Evolutionary conservation across 2,329 filamentous ascomycete genomes (phyloP), one percentile per base, ranked within the genome.

Genomic region (Paecilomyces dactylethromorphus): DNA sequence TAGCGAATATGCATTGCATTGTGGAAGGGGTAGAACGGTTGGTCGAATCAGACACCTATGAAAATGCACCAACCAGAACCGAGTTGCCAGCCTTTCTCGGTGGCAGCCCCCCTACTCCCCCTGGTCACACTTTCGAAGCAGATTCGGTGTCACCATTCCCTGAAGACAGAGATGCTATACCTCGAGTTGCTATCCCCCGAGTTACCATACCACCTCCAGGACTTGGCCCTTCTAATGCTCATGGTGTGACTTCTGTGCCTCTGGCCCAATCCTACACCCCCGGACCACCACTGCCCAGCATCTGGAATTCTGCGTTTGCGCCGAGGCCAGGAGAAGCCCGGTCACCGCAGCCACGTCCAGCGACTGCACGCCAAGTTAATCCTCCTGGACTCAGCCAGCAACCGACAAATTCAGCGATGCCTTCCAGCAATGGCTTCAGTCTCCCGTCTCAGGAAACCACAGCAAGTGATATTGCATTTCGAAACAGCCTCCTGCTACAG

Each of bases 281-380:
- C 6, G 60, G 69, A 15, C 67, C 68, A 15, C 54, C 69, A 6
- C 65, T 74, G 18, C 66, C 66, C 13, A 60, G 74, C 35, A 75
- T 81, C 52, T 79, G 74, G 71, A 79, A 76, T 55, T 75, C 76
- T 0, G 72, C 74, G 26, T 78, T 81, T 58, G 71, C 78, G 1
- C 74, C 78, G 15, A 71, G 74, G n/a, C 65, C 76, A 7, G 75
- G 74, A 58, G 78, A 78, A 45, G 64, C 67, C 45, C 59, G 68
- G 18, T 73, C 69, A 24, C 77, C 76, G 22, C 71, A 76, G 7
- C 72, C 74, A 26, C 66, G 68, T 29, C 63, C 67, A 35, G 64
- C 61, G 31, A 69, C 65, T n/a, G 63, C 65, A 32, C 66, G 63
- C 54, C 66, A 63, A 56, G 53, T 64, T 24, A 68, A 66, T n/a